These are phyloP conservation scores for Balamuthia mandrillaris DNA, from an alignment of 208 protist genomes.

Conservation along the genomic window DNA sequence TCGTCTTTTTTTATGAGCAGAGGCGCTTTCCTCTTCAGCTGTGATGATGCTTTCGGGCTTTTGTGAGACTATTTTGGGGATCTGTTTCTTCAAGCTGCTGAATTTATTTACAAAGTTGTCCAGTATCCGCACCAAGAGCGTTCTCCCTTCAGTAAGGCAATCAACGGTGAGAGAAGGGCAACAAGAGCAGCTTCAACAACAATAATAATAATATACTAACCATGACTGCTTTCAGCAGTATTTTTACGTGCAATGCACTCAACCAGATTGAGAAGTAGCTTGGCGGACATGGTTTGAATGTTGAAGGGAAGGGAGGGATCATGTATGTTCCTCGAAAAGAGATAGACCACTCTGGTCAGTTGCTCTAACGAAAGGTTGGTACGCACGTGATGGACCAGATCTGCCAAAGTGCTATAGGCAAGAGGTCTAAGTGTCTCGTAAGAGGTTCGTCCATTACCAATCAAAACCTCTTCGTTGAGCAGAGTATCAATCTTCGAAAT, in stretches of 20 bases:
- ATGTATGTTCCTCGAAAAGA: constrained; percentile 77
- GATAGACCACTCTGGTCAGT: constrained; percentile 65
- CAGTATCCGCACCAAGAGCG: constrained; percentile 71
- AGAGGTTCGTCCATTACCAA: constrained; percentile 58
- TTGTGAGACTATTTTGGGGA: constrained; percentile 3
- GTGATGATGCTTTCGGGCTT: background rate
- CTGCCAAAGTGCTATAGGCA: constrained; percentile 71
- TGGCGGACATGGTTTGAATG: constrained; percentile 77
- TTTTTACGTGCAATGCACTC: constrained; percentile 71
- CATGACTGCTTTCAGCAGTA: constrained; percentile 45
- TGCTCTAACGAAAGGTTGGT: constrained; percentile 62
- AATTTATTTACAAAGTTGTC: constrained; percentile 76
- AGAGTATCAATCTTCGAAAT: constrained; percentile 70
- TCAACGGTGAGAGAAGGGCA: no score
- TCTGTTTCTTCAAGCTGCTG: constrained; percentile 45
- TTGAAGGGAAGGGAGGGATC: constrained; percentile 66
- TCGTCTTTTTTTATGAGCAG: no score
- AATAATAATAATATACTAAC: no score
- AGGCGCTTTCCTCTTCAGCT: no score
- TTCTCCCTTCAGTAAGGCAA: constrained; percentile 41
- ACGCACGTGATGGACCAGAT: constrained; percentile 70
- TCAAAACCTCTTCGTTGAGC: constrained; percentile 69
- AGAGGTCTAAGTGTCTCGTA: constrained; percentile 72
- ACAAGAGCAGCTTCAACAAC: no score
- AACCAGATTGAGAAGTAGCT: constrained; percentile 77